Conservation (phyloP, 345 rosid species). For the Eucalyptus viminalis region DNA sequence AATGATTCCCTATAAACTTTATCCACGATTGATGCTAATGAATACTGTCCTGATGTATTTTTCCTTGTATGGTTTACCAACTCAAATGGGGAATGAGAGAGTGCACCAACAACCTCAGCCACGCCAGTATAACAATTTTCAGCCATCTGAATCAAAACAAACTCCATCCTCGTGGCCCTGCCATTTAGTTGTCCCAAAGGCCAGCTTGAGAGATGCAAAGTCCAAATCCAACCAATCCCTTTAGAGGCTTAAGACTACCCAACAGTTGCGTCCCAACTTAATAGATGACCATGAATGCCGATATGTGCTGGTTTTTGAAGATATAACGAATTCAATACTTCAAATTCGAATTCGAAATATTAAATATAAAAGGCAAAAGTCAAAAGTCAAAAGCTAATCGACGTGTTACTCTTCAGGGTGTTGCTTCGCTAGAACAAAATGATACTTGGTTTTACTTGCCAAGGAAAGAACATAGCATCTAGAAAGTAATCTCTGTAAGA, state of each 20-base stretch:
- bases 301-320: too few species aligned
- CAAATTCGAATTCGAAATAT: rapidly evolving
- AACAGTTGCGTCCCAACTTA: too few species aligned
- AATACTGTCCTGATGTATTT: not conserved
- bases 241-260: constrained; percentile 3
- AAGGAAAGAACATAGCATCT: too few species aligned
- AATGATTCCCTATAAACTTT: not conserved
- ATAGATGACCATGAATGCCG: too few species aligned
- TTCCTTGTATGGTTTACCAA: not conserved
- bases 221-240: constrained; percentile 88
- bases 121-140: not conserved
- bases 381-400: too few species aligned
- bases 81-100: not conserved
- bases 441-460: too few species aligned
- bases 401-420: rapidly evolving
- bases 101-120: not conserved
- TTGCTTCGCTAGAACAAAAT: too few species aligned
- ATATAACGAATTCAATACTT: too few species aligned
- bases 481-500: not conserved
- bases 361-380: too few species aligned
- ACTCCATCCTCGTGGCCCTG: not conserved
- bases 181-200: not conserved
- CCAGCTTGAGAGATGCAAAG: not conserved
- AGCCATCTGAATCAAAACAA: not conserved
- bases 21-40: not conserved